Conservation (phyloP, 495 filamentous ascomycete species). For the Clohesyomyces aquaticus region DNA sequence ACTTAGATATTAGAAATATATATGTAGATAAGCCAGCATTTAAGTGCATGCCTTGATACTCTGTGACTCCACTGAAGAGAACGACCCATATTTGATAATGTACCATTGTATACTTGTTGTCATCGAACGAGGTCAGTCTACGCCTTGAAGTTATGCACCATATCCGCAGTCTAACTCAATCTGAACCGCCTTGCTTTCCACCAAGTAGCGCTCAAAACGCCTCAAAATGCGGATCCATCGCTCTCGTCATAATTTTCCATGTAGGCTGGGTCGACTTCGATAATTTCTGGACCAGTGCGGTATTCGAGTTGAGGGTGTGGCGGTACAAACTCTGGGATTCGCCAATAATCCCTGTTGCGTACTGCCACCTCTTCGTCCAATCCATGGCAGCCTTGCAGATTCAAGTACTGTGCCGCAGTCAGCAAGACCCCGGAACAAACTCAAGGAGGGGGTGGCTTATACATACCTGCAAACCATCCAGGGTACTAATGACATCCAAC, state of each 20-base stretch:
- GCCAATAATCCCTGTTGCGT: conserved; percentile 14
- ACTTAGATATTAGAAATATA: too few species aligned
- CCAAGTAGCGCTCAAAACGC: neutral
- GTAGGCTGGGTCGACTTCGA: conserved; percentile 35
- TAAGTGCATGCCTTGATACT: too few species aligned
- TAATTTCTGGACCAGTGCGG: neutral
- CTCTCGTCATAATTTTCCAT: conserved; percentile 3
- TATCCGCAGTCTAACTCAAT: too few species aligned
- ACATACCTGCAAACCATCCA: conserved; percentile 37
- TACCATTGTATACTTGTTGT: too few species aligned
- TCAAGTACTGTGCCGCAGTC: conserved; percentile 20
- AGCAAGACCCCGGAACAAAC: conserved; percentile 3
- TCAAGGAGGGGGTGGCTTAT: conserved; percentile 2
- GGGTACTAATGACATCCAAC: conserved; percentile 29
- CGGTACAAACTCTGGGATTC: conserved; percentile 18
- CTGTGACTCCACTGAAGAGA: too few species aligned
- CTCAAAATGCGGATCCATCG: neutral
- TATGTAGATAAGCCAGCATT: too few species aligned
- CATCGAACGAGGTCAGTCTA: too few species aligned
- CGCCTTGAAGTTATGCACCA: too few species aligned
- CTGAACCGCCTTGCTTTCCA: too few species aligned
- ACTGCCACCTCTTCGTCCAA: conserved; percentile 10
- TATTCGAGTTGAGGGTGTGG: neutral
- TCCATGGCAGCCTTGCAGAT: conserved; percentile 19
- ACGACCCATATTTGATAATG: too few species aligned